Evolutionary conservation across 176 grass and related monocot species (phyloP), one percentile per base, ranked within the genome.

Genomic region (Stipa capillata): DNA sequence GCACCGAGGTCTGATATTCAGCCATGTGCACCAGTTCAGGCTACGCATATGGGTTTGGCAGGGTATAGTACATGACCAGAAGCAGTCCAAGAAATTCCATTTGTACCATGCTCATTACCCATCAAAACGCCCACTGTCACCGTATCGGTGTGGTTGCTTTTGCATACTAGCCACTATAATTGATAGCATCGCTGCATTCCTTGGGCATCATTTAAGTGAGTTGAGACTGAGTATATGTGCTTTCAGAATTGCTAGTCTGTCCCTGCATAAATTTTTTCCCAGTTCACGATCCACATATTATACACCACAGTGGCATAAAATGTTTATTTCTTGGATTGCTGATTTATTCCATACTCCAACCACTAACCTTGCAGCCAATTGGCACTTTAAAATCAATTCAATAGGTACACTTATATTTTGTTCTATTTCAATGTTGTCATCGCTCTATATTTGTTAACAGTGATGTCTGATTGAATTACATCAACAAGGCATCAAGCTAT

Each of bases 71-170:
- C 54, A 45, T 35, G 39, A 49, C n/a, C 32, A 54, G 68, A 15
- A 45, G 39, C 48, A 65, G 79, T 29, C 74, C 8, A 28, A 20
- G 32, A 68, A 53, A 40, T 69, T 67, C 27, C 75, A n/a, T 36
- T 80, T n/a, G 42, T 70, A 1, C 52, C 35, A 20, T 84, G 81
- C 33, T 68, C 76, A 57, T 79, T 18, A 25, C 72, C 65, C 55
- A 72, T 72, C 11, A 41, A 84, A 68, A 69, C 11, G 16, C 15
- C 48, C 67, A 52, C 40, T 86, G 71, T 58, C 72, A 69, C 15
- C 53, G 11, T 15, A 2, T 80, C 28, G 23, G 3, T 52, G 24
- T 61, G 69, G 29, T 40, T 29, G 24, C 6, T 33, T 82, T 50
- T 51, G 16, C 23, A 2, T 42, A 7, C 71, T 43, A 35, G 18